Evolutionary conservation across 108 stramenopile species (phyloP).

Genomic region (Chaetoceros tenuissimus): DNA sequence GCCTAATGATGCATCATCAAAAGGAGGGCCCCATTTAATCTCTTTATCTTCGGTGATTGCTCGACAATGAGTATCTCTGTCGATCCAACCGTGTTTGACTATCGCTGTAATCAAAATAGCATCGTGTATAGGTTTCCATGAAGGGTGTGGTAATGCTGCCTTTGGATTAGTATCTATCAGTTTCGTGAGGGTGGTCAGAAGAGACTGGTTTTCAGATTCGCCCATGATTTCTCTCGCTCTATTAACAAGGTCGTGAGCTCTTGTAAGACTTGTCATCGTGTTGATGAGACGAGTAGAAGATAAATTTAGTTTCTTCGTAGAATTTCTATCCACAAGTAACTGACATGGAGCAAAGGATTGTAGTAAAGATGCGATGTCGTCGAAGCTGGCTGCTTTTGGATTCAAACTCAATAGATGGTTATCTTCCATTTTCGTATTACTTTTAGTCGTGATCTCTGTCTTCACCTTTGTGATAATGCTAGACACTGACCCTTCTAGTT

Average conservation of each 20-base stretch:
- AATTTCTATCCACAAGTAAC: background rate
- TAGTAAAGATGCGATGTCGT: no score
- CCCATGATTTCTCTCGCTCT: constrained; percentile 17
- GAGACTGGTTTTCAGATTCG: background rate
- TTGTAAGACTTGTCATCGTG: constrained; percentile 9
- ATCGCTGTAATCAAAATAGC: constrained; percentile 56
- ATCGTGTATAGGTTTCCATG: constrained; percentile 67
- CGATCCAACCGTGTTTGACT: constrained; percentile 78
- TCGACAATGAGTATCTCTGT: constrained; percentile 30
- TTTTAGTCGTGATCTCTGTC: no score
- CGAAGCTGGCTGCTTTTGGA: no score
- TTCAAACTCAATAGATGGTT: no score
- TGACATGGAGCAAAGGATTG: no score
- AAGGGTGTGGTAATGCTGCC: constrained; percentile 55
- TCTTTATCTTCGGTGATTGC: constrained; percentile 43
- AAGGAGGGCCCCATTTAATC: constrained; percentile 66
- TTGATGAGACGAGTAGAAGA: constrained; percentile 4
- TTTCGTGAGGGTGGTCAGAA: constrained; percentile 9
- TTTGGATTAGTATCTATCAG: constrained; percentile 16
- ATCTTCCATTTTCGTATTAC: no score
- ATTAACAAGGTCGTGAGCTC: constrained; percentile 7
- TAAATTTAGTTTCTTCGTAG: constrained; percentile 15
- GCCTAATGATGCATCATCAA: constrained; percentile 18
- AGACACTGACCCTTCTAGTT: constrained; percentile 43
- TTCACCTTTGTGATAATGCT: constrained; percentile 37